A percentile compares a stretch with the other conserved stretches of the same genome.
These are phyloP conservation scores for Mycena amicta DNA, from an alignment of 768 basidiomycete species.

Conservation along the genomic window DNA sequence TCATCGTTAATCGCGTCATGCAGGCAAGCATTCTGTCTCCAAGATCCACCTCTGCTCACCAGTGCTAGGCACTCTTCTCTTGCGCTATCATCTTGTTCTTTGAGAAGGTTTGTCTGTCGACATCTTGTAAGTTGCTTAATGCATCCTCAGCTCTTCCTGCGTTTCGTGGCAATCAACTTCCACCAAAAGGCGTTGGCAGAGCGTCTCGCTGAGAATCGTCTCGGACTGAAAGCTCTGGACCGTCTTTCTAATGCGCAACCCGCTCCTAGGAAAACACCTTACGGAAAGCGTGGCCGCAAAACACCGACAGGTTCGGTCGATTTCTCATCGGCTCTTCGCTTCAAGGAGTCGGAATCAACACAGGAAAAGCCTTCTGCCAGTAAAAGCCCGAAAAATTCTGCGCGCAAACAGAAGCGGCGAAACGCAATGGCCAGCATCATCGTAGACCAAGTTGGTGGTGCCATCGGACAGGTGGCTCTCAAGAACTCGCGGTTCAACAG, in stretches of 20 bases:
- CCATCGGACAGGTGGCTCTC: constrained; percentile 69
- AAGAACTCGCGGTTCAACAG: constrained; percentile 66
- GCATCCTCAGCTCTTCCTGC: constrained; percentile 50
- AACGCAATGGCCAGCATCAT: constrained; percentile 66
- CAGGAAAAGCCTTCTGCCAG: constrained; percentile 18
- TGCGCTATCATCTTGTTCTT: constrained; percentile 44
- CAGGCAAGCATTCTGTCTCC: constrained; percentile 45
- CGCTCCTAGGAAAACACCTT: constrained; percentile 40
- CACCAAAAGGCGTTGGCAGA: constrained; percentile 77
- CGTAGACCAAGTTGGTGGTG: constrained; percentile 70
- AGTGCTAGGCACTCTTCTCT: constrained; percentile 45
- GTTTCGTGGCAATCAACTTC: constrained; percentile 80
- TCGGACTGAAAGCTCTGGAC: constrained; percentile 72
- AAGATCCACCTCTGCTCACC: not conserved
- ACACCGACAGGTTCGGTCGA: constrained; percentile 38
- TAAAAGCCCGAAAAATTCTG: constrained; percentile 27
- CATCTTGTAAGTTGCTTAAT: not conserved
- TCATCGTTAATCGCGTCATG: constrained; percentile 68
- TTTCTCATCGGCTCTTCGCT: constrained; percentile 37
- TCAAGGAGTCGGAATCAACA: constrained; percentile 14
- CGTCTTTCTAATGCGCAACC: constrained; percentile 69
- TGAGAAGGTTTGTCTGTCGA: constrained; percentile 32
- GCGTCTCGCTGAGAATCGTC: constrained; percentile 67
- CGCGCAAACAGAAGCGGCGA: constrained; percentile 43
- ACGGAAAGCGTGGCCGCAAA: constrained; percentile 51